Evolutionary conservation across 768 basidiomycete genomes (phyloP).

Genomic region (Xanthoconium stramineum): DNA sequence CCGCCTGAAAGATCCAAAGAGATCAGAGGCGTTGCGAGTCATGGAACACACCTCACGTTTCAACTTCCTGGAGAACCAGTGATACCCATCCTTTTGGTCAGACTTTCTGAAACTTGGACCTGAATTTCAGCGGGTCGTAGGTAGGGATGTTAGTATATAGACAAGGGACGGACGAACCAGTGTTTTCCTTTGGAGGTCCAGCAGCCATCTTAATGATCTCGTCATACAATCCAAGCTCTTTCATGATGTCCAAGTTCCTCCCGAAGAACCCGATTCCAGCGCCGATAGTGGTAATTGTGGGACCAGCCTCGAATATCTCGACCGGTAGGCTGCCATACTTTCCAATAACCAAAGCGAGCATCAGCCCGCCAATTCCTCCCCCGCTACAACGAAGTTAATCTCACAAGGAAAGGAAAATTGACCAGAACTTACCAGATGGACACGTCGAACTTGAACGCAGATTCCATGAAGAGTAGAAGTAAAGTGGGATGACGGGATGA

Average conservation of each 20-base stretch:
- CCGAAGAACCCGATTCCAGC: slow-evolving; percentile 47
- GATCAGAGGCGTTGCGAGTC: background rate
- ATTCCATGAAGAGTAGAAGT: slow-evolving; percentile 1
- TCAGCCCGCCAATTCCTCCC: slow-evolving; percentile 39
- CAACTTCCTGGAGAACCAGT: slow-evolving; percentile 23
- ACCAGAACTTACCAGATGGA: slow-evolving; percentile 15
- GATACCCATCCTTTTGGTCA: slow-evolving; percentile 32
- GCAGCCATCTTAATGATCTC: slow-evolving; percentile 23
- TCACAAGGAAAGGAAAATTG: no score
- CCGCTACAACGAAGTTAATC: slow-evolving; percentile 24
- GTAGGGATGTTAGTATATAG: background rate
- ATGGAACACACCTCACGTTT: slow-evolving; percentile 17
- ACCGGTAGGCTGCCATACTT: slow-evolving; percentile 29
- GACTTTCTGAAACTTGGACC: slow-evolving; percentile 31
- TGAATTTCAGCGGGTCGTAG: slow-evolving; percentile 1
- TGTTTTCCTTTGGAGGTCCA: slow-evolving; percentile 17
- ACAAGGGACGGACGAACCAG: slow-evolving; percentile 7
- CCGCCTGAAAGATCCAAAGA: slow-evolving; percentile 24
- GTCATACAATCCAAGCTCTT: slow-evolving; percentile 37
- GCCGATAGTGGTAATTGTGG: slow-evolving; percentile 39
- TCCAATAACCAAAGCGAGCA: slow-evolving; percentile 30
- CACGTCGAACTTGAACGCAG: slow-evolving; percentile 11
- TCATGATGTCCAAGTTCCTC: slow-evolving; percentile 42
- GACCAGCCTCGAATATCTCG: slow-evolving; percentile 42
- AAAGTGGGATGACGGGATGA: background rate